These are phyloP conservation scores for Phlebopus sp. DNA, from an alignment of 1,284 basidiomycete species.

Conservation along the genomic window DNA sequence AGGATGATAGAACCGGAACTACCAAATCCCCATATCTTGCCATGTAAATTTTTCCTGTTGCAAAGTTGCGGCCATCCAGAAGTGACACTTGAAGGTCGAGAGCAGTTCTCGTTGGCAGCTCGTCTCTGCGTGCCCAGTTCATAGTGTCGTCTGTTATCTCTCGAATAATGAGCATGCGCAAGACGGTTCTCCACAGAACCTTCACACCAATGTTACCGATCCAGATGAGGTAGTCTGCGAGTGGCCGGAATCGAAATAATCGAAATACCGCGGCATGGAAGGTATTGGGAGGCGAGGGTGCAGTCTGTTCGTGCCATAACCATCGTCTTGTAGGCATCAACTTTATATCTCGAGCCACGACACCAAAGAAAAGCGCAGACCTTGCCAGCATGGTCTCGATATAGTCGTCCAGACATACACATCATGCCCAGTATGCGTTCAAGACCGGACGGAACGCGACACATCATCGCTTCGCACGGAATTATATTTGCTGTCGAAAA, in stretches of 20 bases:
- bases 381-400: slow-evolving; percentile 73
- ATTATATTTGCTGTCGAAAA: slow-evolving; percentile 77
- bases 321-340: slow-evolving; percentile 66
- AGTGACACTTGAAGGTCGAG: slow-evolving; percentile 87
- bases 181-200: slow-evolving; percentile 52
- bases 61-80: slow-evolving; percentile 86
- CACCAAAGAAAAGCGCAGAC: slow-evolving; percentile 32
- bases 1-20: slow-evolving; percentile 94
- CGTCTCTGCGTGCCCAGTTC: slow-evolving; percentile 82
- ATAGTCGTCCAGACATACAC: slow-evolving; percentile 59
- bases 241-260: slow-evolving; percentile 93
- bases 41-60: slow-evolving; percentile 87
- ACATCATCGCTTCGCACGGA: slow-evolving; percentile 69
- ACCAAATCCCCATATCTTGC: slow-evolving; percentile 99
- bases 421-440: slow-evolving; percentile 81
- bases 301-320: slow-evolving; percentile 66
- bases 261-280: slow-evolving; percentile 78
- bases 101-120: slow-evolving; percentile 55
- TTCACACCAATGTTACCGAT: slow-evolving; percentile 75
- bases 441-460: slow-evolving; percentile 81
- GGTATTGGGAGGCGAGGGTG: slow-evolving; percentile 75
- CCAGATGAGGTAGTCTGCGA: slow-evolving; percentile 88
- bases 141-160: slow-evolving; percentile 82
- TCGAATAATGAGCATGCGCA: slow-evolving; percentile 71
- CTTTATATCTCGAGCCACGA: not conserved